A percentile compares a stretch with the other conserved stretches of the same genome.
Evolutionary conservation across 202 grass and related monocot species (phyloP).

Genomic region (Panicum virgatum): DNA sequence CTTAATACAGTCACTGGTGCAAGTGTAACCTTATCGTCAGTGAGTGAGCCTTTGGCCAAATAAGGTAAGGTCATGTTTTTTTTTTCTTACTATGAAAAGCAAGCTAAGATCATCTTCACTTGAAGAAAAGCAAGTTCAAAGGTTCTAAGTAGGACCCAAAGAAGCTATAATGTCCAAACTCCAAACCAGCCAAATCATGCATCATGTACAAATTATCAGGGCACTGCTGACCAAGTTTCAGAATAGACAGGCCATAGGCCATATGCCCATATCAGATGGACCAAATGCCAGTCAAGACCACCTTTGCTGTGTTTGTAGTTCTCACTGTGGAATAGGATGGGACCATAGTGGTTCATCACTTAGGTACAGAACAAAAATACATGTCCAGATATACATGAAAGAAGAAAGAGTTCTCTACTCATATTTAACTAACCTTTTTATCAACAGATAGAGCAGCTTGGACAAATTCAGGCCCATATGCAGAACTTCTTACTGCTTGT

Average conservation of each 20-base stretch:
- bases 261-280: no score
- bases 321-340: not conserved
- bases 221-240: not conserved
- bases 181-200: constrained; percentile 12
- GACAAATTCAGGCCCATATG: constrained; percentile 85
- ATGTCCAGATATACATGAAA: not conserved
- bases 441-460: constrained; percentile 91
- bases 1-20: not conserved
- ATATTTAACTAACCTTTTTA: constrained; percentile 64
- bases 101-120: not conserved
- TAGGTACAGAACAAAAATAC: constrained; percentile 1
- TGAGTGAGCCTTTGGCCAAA: constrained; percentile 1
- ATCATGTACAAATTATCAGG: constrained; percentile 4
- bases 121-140: not conserved
- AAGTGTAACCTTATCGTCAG: no score
- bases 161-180: constrained; percentile 3
- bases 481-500: constrained; percentile 65
- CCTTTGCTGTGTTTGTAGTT: not conserved
- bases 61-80: not conserved
- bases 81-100: constrained; percentile 6
- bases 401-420: not conserved
- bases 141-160: constrained; percentile 5
- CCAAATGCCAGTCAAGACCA: no score
- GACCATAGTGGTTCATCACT: not conserved
- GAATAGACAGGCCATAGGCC: no score